Percentiles rank a stretch among this genome's conserved stretches.
phyloP scores from a whole-genome alignment of 768 basidiomycete species.

The Suillus subalutaceus region DNA sequence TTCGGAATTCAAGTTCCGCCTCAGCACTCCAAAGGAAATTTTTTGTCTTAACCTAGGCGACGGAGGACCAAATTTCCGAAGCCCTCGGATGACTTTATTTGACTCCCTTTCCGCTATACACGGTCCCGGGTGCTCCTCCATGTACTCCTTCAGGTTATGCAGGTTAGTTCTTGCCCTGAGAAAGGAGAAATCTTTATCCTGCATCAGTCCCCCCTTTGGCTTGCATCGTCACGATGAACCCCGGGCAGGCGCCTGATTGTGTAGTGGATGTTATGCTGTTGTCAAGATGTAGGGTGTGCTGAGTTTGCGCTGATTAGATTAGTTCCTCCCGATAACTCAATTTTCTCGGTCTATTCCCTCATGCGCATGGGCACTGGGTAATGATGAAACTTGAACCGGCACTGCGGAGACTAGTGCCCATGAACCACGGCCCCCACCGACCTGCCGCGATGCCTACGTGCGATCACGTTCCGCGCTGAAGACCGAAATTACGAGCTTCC shows the following conservation, averaged over 20 bases:
- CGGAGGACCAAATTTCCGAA: neutral
- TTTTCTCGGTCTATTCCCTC: neutral
- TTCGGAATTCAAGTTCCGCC: neutral
- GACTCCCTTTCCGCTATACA: neutral
- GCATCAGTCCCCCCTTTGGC: neutral
- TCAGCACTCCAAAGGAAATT: neutral
- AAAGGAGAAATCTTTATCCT: neutral
- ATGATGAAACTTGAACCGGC: neutral
- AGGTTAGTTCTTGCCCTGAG: neutral
- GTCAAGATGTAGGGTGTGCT: neutral
- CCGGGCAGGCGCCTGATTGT: neutral
- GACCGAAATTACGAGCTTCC: conserved; percentile 7
- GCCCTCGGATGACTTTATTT: neutral
- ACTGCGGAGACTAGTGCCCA: neutral
- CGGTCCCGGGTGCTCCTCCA: neutral
- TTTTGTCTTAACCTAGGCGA: neutral
- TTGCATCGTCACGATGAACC: neutral
- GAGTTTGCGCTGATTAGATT: neutral
- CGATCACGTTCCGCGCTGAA: neutral
- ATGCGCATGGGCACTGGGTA: neutral
- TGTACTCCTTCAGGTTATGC: neutral
- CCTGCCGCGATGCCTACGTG: conserved; percentile 4
- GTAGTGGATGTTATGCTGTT: neutral
- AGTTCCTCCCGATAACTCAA: neutral
- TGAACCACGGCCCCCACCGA: neutral